Evolutionary conservation across 1,284 basidiomycete species (phyloP).

Genomic region (Ganoderma resinaceum): DNA sequence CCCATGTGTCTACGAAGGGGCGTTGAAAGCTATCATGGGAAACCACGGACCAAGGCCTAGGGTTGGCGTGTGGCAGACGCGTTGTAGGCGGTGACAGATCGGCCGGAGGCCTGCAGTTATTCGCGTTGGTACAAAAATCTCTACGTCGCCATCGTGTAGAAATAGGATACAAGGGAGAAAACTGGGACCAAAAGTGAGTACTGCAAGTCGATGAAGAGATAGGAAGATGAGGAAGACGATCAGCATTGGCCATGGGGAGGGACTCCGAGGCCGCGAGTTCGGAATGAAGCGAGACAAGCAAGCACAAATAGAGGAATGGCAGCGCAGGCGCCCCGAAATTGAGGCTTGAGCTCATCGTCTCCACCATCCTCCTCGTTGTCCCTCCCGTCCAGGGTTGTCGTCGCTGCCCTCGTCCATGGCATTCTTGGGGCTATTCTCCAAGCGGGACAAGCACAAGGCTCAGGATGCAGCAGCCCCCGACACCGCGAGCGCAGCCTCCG

Average conservation of each 20-base stretch:
- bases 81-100: background rate
- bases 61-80: background rate
- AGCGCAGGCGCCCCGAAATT: conserved; percentile 20
- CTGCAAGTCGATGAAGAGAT: background rate
- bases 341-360: conserved; percentile 21
- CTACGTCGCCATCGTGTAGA: background rate
- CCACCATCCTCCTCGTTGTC: conserved; percentile 16
- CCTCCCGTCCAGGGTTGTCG: conserved; percentile 18
- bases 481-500: conserved; percentile 27
- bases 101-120: background rate
- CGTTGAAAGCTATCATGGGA: background rate
- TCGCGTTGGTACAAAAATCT: background rate
- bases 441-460: conserved; percentile 40
- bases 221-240: background rate
- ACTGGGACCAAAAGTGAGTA: background rate
- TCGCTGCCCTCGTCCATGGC: conserved; percentile 34
- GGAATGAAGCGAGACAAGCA: conserved; percentile 20
- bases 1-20: background rate
- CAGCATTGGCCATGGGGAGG: background rate
- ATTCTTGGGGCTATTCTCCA: conserved; percentile 43
- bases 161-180: background rate
- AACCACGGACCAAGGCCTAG: background rate
- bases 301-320: conserved; percentile 25
- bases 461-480: conserved; percentile 27
- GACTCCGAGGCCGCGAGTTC: background rate